Percentiles rank a stretch among this genome's conserved stretches.
These are phyloP conservation scores for Rhodotorula paludigena DNA, from an alignment of 768 basidiomycete genomes.

Conservation along the genomic window DNA sequence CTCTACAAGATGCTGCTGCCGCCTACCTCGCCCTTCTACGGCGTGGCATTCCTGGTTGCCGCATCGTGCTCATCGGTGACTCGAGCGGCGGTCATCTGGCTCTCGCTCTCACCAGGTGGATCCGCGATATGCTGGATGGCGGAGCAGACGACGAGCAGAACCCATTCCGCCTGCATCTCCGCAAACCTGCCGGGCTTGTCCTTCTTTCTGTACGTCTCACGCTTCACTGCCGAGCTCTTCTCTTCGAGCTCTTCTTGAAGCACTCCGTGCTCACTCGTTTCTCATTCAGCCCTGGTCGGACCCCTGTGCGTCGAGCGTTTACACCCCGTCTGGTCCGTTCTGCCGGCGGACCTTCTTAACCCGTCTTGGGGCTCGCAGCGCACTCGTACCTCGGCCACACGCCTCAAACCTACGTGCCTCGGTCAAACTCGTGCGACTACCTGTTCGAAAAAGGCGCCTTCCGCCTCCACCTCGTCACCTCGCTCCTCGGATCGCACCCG, in stretches of 20 bases:
- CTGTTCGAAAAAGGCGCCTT: conserved; percentile 16
- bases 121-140: conserved; percentile 21
- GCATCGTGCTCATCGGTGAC: conserved; percentile 68
- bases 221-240: neutral
- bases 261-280: too few relatives aligned
- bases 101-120: conserved; percentile 44
- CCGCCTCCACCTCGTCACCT: conserved; percentile 30
- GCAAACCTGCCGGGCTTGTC: conserved; percentile 11
- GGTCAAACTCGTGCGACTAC: conserved; percentile 25
- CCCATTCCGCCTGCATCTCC: neutral
- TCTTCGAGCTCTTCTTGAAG: neutral
- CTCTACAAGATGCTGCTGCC: conserved; percentile 66
- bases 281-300: conserved; percentile 20
- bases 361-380: neutral
- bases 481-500: conserved; percentile 17
- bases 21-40: conserved; percentile 65
- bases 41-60: conserved; percentile 20
- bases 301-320: conserved; percentile 4
- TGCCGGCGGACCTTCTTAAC: neutral
- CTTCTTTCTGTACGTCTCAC: conserved; percentile 19
- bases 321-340: neutral
- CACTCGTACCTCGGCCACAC: conserved; percentile 12
- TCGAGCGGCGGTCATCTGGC: conserved; percentile 74
- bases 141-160: neutral
- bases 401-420: conserved; percentile 5